Base-by-base conservation (phyloP, 345 rosid genomes). In the Ailanthus altissimus region DNA sequence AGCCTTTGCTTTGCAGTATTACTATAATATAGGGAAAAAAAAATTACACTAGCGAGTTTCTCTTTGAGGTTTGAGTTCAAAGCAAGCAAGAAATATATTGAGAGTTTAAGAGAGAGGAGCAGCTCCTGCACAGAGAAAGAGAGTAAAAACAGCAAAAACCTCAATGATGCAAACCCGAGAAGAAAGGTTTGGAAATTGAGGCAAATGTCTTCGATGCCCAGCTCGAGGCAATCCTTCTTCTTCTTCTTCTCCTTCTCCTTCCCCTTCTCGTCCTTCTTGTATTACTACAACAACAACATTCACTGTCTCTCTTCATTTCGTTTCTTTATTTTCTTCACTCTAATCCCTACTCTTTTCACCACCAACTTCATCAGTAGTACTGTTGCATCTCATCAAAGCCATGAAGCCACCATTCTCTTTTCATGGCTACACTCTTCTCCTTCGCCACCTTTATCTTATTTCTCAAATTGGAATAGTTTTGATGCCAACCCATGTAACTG, bases 401-500 rank as follows among this genome's bases (percentile, higher is more conserved):
- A 85, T 59, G 93, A 89, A 85, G 85, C 90, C 67, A 86, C 89
- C 49, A 23, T 82, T 54, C 90, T 92, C 28, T 86, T 84, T 81
- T 86, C 92, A 85, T 92, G 97, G 97, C 82, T 92, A 23, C 87
- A 82, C 67, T 88, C 91, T 66, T 86, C 92, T 70, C 32, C 85
- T 25, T 62, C 89, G 9, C 76, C 76, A 16, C 54, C 82, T 71
- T 80, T 85, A 53, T 77, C 89, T 2, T 76, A 92, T 68, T 79
- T 86, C 60, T 86, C 90, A 8, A 76, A 81, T 77, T 94, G 97
- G 98, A 93, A 91, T 83, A 75, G 59, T 57, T 75, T 73, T 42
- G 95, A 92, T 83, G 42, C 83, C 67, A 79, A 83, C 16, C 97
- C 98, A 46, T 94, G 98, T 81, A 85, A 85, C 79, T 94, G 97